Percentiles rank a stretch among this genome's conserved stretches.
These are phyloP conservation scores for Trichoderma sp. DNA, from an alignment of 2,329 filamentous ascomycete genomes.

Conservation along the genomic window DNA sequence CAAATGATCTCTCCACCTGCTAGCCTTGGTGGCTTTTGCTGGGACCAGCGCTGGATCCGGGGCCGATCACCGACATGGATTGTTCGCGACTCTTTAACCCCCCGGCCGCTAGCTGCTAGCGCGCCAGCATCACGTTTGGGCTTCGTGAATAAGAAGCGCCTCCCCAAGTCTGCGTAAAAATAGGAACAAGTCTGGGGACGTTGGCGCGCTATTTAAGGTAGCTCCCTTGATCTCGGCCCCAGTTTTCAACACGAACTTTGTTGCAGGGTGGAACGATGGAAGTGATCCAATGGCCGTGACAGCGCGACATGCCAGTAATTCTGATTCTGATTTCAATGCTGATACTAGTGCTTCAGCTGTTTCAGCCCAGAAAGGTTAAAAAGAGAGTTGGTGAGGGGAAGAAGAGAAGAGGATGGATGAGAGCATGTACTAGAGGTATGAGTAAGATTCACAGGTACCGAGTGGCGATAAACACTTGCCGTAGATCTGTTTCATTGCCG, in stretches of 20 bases:
- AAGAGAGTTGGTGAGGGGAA: background rate
- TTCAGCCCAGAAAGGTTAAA: background rate
- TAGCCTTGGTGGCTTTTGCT: slow-evolving; percentile 12
- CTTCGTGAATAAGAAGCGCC: background rate
- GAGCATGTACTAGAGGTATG: background rate
- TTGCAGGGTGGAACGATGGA: background rate
- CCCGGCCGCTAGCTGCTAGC: slow-evolving; percentile 6
- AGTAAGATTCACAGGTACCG: background rate
- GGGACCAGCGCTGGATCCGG: background rate
- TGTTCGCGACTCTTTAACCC: slow-evolving; percentile 1
- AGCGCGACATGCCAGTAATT: background rate
- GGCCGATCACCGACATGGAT: slow-evolving; percentile 24
- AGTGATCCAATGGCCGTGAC: background rate
- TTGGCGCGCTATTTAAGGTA: background rate
- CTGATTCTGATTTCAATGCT: background rate
- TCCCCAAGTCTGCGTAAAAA: slow-evolving; percentile 8
- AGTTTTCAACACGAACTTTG: slow-evolving; percentile 13
- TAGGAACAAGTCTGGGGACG: slow-evolving; percentile 20
- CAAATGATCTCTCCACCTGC: background rate
- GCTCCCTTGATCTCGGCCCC: background rate
- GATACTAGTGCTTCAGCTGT: background rate
- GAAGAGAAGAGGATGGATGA: background rate
- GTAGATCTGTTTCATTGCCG: slow-evolving; percentile 1
- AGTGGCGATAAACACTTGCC: background rate
- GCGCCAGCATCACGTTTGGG: slow-evolving; percentile 15